Base-by-base conservation (phyloP, 2,329 filamentous ascomycete species). In the Microcera coccophila region DNA sequence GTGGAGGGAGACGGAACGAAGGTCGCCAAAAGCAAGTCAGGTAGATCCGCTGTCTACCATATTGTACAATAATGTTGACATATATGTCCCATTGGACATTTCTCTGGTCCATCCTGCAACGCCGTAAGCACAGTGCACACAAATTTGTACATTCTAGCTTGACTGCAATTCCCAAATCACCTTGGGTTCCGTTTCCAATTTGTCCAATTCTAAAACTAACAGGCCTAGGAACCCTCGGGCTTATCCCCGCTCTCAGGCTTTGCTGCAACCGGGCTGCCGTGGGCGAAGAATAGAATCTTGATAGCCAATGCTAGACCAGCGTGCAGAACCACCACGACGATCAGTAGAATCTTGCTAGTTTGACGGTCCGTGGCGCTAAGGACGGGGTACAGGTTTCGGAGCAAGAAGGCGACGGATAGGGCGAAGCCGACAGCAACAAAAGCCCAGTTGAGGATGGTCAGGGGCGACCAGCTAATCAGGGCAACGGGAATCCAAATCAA, bases 401-500 rank as follows among this genome's bases (percentile, higher is more conserved):
- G 72, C 39, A 95, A 68, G 70, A 95, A 95, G 44, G 82, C 78
- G 12, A 88, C 85, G n/a, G 85, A 90, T 59, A 90, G 69, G 32
- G 78, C 87, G 63, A 91, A 91, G 24, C 90, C 90, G 50, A 96
- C 75, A 21, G 79, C 90, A 14, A 96, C 90, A 65, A 98, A 95
- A 15, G 89, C 80, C 79, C 88, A 97, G 72, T 98, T 98, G 53
- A 98, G 79, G 42, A 89, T 81, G 41, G 81, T 82, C 56, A 96
- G 72, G 40, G 86, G 85, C 51, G 86, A 91, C 87, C 90, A 96
- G 63, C 85, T 90, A 54, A 96, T 87, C 49, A 95, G 70, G 36
- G 93, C 90, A 33, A 98, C 90, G 3, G 86, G 88, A 57, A 98
- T 90, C 93, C 93, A 98, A 61, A 98, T 88, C 59, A 98, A 74